Evolutionary conservation across 768 basidiomycete species (phyloP).

Genomic region (Sistotremastrum niveocremeum): DNA sequence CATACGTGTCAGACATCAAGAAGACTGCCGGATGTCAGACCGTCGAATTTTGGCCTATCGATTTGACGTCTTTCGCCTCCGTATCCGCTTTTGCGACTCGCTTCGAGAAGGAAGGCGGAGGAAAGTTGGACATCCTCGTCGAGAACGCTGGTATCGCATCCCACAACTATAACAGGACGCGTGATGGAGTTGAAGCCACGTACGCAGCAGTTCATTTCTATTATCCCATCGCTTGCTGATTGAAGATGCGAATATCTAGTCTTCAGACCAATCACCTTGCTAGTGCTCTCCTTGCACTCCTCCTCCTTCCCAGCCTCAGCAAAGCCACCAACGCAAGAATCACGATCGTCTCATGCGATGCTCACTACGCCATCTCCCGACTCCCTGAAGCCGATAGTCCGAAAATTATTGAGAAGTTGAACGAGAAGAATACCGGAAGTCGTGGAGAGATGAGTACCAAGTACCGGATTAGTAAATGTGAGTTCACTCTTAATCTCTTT

Average conservation of each 20-base stretch:
- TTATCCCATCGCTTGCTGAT: background rate
- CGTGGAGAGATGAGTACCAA: too few relatives aligned
- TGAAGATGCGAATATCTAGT: conserved; percentile 5
- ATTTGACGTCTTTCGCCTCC: conserved; percentile 20
- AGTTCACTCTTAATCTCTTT: too few relatives aligned
- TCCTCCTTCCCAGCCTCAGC: conserved; percentile 19
- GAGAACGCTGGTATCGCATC: conserved; percentile 18
- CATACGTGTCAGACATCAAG: conserved; percentile 12
- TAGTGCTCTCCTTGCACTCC: conserved; percentile 18
- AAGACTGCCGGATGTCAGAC: conserved; percentile 3
- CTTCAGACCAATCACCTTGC: conserved; percentile 24
- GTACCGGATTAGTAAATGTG: too few relatives aligned
- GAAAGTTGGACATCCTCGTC: conserved; percentile 18
- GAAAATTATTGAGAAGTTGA: conserved; percentile 20
- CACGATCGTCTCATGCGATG: conserved; percentile 30
- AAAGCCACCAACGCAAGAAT: conserved; percentile 20
- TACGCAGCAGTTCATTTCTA: conserved; percentile 9
- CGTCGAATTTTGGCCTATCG: conserved; percentile 20
- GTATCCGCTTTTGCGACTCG: conserved; percentile 19
- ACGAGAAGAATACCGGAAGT: conserved; percentile 18
- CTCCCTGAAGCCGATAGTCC: conserved; percentile 9
- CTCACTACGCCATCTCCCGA: conserved; percentile 16
- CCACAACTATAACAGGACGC: conserved; percentile 16
- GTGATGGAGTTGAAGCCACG: conserved; percentile 35
- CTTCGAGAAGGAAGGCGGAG: conserved; percentile 13